Evolutionary conservation across 106 monocot species (phyloP), one percentile per base, ranked within the genome.

Genomic region (Apostasia shenzhenica): DNA sequence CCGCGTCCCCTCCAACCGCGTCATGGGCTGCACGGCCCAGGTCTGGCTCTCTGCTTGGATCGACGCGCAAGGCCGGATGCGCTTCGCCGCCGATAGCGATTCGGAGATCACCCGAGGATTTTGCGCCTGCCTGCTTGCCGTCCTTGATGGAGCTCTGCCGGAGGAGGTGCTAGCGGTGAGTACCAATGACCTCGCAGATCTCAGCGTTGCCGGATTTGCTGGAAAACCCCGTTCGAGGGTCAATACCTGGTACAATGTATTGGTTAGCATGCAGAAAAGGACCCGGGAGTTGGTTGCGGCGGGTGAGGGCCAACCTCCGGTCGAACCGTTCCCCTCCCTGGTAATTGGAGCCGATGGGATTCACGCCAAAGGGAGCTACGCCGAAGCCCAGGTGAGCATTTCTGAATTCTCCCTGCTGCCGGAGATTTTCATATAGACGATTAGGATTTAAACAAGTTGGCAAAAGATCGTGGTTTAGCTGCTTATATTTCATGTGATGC

Each of bases 1-100:
- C 8, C 80, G 85, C 56, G 63, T 67, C 48, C 48, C 77, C 4
- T 59, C 66, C 61, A 99, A 99, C 71, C 83, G 99, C 59, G 92
- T 99, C 67, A 87, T 88, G 85, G 99, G 99, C 5, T 99, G 99
- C 78, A 93, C 93, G 47, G 87, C 99, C 3, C 87, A 83, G 93
- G 99, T 99, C 40, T 89, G 86, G 86, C 54, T 85, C 62, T 48
- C 81, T 1, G 85, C 79, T 6, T 10, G 54, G 7, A 59, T 78
- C 45, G 83, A 85, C 61, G 63, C 26, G 37, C 57, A 26, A 48
- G 75, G 82, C n/a, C 67, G 86, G 61, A 83, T 99, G 85, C 60
- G 76, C 37, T 99, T 99, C 72, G 67, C 78, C 14, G 99, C 87
- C 26, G 93, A 99, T 72, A 83, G 83, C 49, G 93, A 99, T 57